phyloP scores from a whole-genome alignment of 768 basidiomycete species.

The Mycena venus region DNA sequence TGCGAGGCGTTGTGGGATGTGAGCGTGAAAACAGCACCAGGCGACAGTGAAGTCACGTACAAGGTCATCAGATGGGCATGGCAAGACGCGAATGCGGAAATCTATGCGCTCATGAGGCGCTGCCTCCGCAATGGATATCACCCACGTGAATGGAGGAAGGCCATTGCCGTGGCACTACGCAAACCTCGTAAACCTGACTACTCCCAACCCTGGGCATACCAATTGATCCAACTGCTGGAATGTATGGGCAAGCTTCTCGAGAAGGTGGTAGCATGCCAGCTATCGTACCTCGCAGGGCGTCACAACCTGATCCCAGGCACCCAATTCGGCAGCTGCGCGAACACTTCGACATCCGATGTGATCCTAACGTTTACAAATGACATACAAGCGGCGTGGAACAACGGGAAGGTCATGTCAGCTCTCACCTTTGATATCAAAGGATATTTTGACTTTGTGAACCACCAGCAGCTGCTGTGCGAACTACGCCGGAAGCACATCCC shows the following conservation, averaged over 20 bases:
- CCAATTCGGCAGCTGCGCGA: constrained; percentile 39
- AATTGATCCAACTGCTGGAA: constrained; percentile 50
- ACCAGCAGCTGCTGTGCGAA: constrained; percentile 37
- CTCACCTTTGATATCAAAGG: constrained; percentile 46
- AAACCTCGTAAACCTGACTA: constrained; percentile 55
- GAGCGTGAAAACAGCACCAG: constrained; percentile 39
- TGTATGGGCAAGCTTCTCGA: constrained; percentile 50
- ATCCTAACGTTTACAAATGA: constrained; percentile 40
- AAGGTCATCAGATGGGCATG: constrained; percentile 42
- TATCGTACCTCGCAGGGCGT: constrained; percentile 38
- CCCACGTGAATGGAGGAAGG: constrained; percentile 40
- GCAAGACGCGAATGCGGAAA: constrained; percentile 1
- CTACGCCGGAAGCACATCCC: constrained; percentile 37
- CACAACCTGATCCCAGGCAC: constrained; percentile 39
- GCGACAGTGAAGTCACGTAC: constrained; percentile 39
- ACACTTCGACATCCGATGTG: constrained; percentile 39
- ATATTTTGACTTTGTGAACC: constrained; percentile 45
- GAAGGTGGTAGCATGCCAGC: constrained; percentile 38
- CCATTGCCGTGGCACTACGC: constrained; percentile 45
- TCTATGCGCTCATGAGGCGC: constrained; percentile 21
- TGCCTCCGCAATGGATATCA: constrained; percentile 43
- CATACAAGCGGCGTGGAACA: constrained; percentile 40
- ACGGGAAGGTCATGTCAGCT: constrained; percentile 36
- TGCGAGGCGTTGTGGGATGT: constrained; percentile 32
- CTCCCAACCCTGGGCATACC: constrained; percentile 47